A percentile compares a stretch with the other conserved stretches of the same genome.
Conservation (phyloP, 179 eudicot genomes). For the Heliamphora pulchella region DNA sequence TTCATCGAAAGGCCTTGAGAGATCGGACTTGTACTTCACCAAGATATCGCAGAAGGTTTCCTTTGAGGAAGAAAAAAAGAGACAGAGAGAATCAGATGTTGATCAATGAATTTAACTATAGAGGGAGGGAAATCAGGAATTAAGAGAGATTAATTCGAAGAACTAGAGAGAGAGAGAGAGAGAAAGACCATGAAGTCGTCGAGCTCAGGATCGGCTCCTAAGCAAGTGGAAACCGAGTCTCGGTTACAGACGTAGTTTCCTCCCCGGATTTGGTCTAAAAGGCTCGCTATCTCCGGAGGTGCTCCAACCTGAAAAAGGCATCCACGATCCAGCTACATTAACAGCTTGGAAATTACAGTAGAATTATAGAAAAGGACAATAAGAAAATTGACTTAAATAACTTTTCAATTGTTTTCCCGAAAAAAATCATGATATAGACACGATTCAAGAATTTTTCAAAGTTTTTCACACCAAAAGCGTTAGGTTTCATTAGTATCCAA, state of each 20-base stretch:
- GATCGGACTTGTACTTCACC: slow-evolving; percentile 79
- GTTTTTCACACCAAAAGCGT: neutral
- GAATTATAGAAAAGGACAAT: neutral
- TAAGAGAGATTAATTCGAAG: neutral
- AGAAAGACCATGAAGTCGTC: slow-evolving; percentile 47
- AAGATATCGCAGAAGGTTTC: slow-evolving; percentile 68
- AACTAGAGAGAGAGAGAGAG: neutral
- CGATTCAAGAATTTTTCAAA: neutral
- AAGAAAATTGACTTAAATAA: neutral
- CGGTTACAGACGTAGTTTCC: slow-evolving; percentile 26
- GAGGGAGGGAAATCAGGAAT: too few species aligned
- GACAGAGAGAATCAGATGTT: neutral
- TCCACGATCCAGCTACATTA: too few species aligned
- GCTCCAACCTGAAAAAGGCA: slow-evolving; percentile 41
- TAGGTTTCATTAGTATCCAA: slow-evolving; percentile 5
- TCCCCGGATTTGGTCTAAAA: slow-evolving; percentile 42
- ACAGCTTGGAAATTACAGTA: neutral
- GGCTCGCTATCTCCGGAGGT: slow-evolving; percentile 36
- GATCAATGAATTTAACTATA: neutral
- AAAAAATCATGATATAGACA: neutral
- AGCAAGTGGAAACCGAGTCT: slow-evolving; percentile 21
- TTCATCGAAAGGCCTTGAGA: slow-evolving; percentile 79
- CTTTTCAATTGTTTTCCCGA: neutral
- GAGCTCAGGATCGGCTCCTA: slow-evolving; percentile 49
- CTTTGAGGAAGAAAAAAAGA: slow-evolving; percentile 24